A percentile compares a stretch with the other conserved stretches of the same genome.
These are phyloP conservation scores for Elsinoe australis DNA, from an alignment of 2,329 filamentous ascomycete species.

Conservation along the genomic window DNA sequence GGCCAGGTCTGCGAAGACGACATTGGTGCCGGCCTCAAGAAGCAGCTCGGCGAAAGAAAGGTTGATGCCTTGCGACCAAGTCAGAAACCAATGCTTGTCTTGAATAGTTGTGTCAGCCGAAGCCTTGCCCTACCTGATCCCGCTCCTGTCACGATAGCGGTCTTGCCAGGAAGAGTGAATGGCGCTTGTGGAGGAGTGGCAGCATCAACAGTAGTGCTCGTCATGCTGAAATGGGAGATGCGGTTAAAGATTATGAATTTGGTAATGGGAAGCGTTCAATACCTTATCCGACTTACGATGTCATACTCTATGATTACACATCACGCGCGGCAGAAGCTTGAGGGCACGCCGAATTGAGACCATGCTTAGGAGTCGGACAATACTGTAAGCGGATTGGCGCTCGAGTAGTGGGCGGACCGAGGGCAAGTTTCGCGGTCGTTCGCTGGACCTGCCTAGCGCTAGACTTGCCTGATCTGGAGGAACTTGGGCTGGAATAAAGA, in stretches of 20 bases:
- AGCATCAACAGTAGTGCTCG: background rate
- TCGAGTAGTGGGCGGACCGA: no score
- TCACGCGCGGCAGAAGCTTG: no score
- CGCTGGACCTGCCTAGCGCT: no score
- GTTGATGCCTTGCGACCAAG: slow-evolving; percentile 38
- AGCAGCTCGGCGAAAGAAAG: slow-evolving; percentile 40
- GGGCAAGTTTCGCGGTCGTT: no score
- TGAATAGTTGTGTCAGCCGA: no score
- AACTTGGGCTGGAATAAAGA: no score
- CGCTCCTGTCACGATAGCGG: slow-evolving; percentile 43
- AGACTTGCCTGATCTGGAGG: no score
- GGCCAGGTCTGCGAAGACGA: slow-evolving; percentile 42
- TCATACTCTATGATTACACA: background rate
- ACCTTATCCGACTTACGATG: background rate
- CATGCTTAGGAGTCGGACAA: no score
- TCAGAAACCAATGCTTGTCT: no score
- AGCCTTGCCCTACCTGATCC: slow-evolving; percentile 33
- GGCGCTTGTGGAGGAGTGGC: slow-evolving; percentile 18
- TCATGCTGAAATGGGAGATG: background rate
- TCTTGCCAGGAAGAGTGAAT: slow-evolving; percentile 39
- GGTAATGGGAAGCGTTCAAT: background rate
- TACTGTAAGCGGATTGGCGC: no score
- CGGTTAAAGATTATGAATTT: background rate
- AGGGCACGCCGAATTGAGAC: no score
- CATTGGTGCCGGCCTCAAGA: slow-evolving; percentile 39